phyloP scores from a whole-genome alignment of 208 protist genomes.

The Trypanosoma rangeli region DNA sequence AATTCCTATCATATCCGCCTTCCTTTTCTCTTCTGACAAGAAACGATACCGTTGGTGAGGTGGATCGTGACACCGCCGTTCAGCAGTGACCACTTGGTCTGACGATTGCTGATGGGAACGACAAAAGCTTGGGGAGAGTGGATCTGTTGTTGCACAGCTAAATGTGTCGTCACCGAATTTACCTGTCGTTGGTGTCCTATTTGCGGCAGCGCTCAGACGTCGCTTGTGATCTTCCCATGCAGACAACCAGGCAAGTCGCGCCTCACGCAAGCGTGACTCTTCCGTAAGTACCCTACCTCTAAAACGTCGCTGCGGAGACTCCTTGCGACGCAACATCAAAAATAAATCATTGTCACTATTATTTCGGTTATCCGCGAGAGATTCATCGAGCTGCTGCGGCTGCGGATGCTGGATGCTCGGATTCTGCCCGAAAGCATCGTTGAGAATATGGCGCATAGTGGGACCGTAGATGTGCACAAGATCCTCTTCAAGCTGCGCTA shows the following conservation, averaged over 20 bases:
- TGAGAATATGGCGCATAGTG: constrained; percentile 45
- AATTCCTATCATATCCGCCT: constrained; percentile 3
- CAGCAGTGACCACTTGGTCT: not conserved
- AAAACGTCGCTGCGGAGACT: not conserved
- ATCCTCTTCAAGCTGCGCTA: constrained; percentile 55
- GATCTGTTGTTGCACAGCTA: not conserved
- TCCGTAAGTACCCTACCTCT: not conserved
- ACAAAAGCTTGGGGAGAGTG: not conserved
- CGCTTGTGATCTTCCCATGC: constrained; percentile 18
- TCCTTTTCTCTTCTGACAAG: not conserved
- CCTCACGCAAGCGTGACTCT: constrained; percentile 1
- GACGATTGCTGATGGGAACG: not conserved
- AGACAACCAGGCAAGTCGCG: constrained; percentile 15
- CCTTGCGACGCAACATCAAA: not conserved
- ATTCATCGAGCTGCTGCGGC: not conserved
- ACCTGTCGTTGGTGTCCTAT: not conserved
- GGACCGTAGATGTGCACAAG: constrained; percentile 57
- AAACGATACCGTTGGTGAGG: not conserved
- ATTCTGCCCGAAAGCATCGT: constrained; percentile 35
- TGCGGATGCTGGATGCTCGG: not conserved
- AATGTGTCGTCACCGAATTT: not conserved
- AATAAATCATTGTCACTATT: constrained; percentile 6
- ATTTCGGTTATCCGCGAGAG: not conserved
- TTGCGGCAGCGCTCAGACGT: constrained; percentile 1
- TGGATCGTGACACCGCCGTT: not conserved